phyloP scores from a whole-genome alignment of 768 basidiomycete species.

The Lyophyllum atratum region DNA sequence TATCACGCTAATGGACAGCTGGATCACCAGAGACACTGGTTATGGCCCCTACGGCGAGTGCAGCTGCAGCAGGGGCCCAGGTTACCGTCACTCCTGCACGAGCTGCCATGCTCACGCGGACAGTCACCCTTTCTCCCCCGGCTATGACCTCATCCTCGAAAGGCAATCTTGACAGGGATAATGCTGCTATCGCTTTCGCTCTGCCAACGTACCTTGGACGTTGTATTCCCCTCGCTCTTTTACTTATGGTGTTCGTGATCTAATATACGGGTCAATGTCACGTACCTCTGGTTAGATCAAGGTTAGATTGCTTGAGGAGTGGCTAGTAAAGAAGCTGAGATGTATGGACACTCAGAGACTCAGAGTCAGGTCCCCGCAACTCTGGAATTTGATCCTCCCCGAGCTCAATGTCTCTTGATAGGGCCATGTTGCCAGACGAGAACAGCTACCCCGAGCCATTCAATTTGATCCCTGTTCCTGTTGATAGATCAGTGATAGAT shows the following conservation, averaged over 20 bases:
- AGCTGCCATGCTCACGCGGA: slow-evolving; percentile 1
- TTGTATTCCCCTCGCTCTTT: not conserved
- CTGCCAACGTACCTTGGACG: not conserved
- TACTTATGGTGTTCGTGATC: not conserved
- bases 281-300: too few species aligned
- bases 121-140: not conserved
- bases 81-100: slow-evolving; percentile 10
- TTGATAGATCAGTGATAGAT: too few species aligned
- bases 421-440: too few species aligned
- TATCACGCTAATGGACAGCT: not conserved
- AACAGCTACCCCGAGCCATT: too few species aligned
- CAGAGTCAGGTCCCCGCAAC: too few species aligned
- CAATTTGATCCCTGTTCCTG: too few species aligned
- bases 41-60: slow-evolving; percentile 36
- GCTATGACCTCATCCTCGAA: not conserved
- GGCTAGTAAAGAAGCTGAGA: too few species aligned
- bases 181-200: not conserved
- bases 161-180: not conserved
- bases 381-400: too few species aligned
- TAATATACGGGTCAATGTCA: not conserved
- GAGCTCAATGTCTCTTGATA: too few species aligned
- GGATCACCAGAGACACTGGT: slow-evolving; percentile 32
- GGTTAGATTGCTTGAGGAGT: not conserved
- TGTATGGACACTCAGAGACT: too few species aligned
- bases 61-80: slow-evolving; percentile 20